Conservation (phyloP, 2,329 filamentous ascomycete genomes). For the Trichophyton mentagrophytes region DNA sequence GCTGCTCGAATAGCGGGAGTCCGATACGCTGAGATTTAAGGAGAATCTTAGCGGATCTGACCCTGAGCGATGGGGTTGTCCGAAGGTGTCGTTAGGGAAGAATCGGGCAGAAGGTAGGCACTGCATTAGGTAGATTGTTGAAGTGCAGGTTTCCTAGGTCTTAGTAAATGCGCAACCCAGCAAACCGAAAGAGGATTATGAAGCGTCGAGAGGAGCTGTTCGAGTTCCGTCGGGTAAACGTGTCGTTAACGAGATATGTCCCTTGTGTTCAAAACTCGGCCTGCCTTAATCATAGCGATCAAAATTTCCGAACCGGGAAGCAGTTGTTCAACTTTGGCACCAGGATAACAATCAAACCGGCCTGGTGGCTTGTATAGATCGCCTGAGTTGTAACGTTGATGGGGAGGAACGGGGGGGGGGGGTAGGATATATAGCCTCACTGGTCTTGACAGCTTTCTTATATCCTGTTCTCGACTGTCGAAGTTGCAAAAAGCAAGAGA, state of each 20-base stretch:
- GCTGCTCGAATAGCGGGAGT: constrained; percentile 14
- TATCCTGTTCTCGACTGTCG: not conserved
- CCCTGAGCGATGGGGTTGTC: constrained; percentile 16
- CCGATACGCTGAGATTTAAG: constrained; percentile 18
- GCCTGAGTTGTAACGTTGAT: not conserved
- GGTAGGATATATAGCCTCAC: not conserved
- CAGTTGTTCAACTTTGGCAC: not conserved
- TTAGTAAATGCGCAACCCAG: not conserved
- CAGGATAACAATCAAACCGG: not conserved
- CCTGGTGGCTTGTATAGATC: not conserved
- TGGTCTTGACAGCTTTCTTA: not conserved
- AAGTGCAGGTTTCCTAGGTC: not conserved
- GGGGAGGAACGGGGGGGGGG: not conserved
- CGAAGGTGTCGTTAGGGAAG: constrained; percentile 12
- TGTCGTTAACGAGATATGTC: not conserved
- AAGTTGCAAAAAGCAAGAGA: not conserved
- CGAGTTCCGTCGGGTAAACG: not conserved
- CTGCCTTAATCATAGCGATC: not conserved
- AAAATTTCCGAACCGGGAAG: not conserved
- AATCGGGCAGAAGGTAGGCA: constrained; percentile 13
- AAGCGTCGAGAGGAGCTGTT: not conserved
- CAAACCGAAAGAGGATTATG: not conserved
- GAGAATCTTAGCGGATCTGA: constrained; percentile 18
- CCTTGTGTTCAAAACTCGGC: not conserved
- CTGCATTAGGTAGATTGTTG: constrained; percentile 12